Evolutionary conservation across 352 stramenopile genomes (phyloP).

Genomic region (Phytophthora pluvialis): DNA sequence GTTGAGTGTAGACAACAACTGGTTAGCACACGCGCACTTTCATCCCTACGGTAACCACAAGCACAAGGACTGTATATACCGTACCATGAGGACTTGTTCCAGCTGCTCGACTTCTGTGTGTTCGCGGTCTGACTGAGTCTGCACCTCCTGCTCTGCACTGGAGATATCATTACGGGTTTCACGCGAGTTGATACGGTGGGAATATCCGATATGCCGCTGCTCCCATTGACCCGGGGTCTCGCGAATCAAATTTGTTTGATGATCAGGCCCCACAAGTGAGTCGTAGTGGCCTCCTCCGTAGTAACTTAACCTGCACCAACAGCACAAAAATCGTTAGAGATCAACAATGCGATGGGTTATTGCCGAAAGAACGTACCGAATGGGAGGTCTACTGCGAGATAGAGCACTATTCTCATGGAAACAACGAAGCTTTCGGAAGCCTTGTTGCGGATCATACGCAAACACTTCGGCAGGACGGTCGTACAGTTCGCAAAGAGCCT

Average conservation of each 20-base stretch:
- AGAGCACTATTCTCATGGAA: slow-evolving; percentile 86
- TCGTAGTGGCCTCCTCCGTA: slow-evolving; percentile 94
- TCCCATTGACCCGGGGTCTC: slow-evolving; percentile 75
- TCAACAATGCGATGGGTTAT: slow-evolving; percentile 3
- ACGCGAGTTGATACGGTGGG: slow-evolving; percentile 71
- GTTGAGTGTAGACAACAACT: background rate
- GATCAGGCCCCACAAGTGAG: slow-evolving; percentile 72
- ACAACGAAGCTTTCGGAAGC: slow-evolving; percentile 84
- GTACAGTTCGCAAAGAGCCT: slow-evolving; percentile 96
- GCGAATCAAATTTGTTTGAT: slow-evolving; percentile 62
- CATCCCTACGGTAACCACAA: background rate
- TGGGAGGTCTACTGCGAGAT: slow-evolving; percentile 65
- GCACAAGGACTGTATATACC: background rate
- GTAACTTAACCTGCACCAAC: slow-evolving; percentile 79
- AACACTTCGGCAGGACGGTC: slow-evolving; percentile 92
- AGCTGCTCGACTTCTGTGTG: slow-evolving; percentile 74
- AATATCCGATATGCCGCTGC: slow-evolving; percentile 70
- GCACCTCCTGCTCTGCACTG: slow-evolving; percentile 38
- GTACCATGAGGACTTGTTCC: slow-evolving; percentile 73
- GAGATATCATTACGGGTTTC: slow-evolving; percentile 36
- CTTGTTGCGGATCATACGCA: slow-evolving; percentile 74
- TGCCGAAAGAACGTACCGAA: slow-evolving; percentile 48
- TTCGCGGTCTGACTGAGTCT: slow-evolving; percentile 47
- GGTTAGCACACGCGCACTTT: slow-evolving; percentile 1
- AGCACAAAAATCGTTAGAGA: background rate